Evolutionary conservation across 352 stramenopile species (phyloP).

Genomic region (Phytophthora idaei): DNA sequence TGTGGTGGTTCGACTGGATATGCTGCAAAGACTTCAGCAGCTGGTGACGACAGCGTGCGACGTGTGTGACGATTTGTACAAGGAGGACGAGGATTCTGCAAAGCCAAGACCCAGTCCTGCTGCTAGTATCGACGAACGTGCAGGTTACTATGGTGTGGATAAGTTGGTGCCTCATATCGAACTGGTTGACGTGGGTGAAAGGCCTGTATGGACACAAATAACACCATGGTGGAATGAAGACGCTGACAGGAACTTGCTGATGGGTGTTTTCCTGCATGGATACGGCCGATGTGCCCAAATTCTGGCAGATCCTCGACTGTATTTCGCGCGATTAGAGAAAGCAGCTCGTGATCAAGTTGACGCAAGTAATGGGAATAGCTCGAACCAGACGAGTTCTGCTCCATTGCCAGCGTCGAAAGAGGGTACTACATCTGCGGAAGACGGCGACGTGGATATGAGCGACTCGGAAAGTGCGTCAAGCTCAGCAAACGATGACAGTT

Average conservation of each 20-base stretch:
- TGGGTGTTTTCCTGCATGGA: conserved; percentile 86
- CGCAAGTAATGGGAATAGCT: conserved; percentile 16
- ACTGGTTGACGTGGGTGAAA: conserved; percentile 69
- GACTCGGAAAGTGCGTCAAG: conserved; percentile 56
- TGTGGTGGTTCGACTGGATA: conserved; percentile 85
- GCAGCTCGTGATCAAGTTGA: conserved; percentile 38
- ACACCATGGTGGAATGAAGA: conserved; percentile 88
- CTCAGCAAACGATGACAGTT: conserved; percentile 43
- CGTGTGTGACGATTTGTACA: conserved; percentile 61
- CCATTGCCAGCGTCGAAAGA: conserved; percentile 16
- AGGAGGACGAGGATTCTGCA: conserved; percentile 17
- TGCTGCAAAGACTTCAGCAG: conserved; percentile 78
- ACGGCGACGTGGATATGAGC: conserved; percentile 42
- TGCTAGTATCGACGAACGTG: conserved; percentile 76
- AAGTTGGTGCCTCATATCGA: conserved; percentile 66
- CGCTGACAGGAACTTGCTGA: conserved; percentile 77
- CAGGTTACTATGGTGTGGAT: conserved; percentile 71
- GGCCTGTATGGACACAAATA: conserved; percentile 82
- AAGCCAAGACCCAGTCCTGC: conserved; percentile 38
- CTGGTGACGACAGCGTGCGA: conserved; percentile 68
- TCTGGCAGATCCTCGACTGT: conserved; percentile 70
- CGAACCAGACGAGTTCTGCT: conserved; percentile 3
- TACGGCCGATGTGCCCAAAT: conserved; percentile 89
- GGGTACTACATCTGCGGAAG: conserved; percentile 5
- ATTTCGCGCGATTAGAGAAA: conserved; percentile 73